Evolutionary conservation across 495 filamentous ascomycete genomes (phyloP).

Genomic region (Penicillium ochrochloron): DNA sequence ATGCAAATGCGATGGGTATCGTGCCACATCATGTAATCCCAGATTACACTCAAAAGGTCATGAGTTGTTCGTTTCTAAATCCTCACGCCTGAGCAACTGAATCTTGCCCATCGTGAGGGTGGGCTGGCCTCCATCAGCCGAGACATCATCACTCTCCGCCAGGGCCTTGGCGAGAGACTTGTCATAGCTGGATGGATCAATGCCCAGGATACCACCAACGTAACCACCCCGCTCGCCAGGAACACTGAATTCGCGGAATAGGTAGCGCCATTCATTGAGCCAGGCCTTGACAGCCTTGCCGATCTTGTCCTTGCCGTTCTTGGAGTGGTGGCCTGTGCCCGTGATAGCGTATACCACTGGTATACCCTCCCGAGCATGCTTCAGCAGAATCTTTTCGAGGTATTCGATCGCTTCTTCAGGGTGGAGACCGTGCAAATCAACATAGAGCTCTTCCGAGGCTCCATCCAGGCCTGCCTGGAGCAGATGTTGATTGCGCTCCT

Average conservation of each 20-base stretch:
- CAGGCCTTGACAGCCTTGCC: slow-evolving; percentile 91
- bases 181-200: slow-evolving; percentile 90
- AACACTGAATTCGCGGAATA: slow-evolving; percentile 94
- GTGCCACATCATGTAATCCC: slow-evolving; percentile 10
- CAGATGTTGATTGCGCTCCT: slow-evolving; percentile 85
- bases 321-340: slow-evolving; percentile 95
- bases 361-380: slow-evolving; percentile 69
- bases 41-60: slow-evolving; percentile 20
- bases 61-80: slow-evolving; percentile 40
- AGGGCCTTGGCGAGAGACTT: slow-evolving; percentile 53
- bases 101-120: slow-evolving; percentile 50
- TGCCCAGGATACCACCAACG: slow-evolving; percentile 91
- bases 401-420: slow-evolving; percentile 97
- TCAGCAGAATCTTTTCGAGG: slow-evolving; percentile 81
- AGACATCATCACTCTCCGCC: slow-evolving; percentile 28
- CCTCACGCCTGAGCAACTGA: slow-evolving; percentile 52
- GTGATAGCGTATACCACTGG: slow-evolving; percentile 94
- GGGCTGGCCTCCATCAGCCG: slow-evolving; percentile 30
- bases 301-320: slow-evolving; percentile 98
- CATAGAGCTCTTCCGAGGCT: slow-evolving; percentile 74
- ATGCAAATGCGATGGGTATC: slow-evolving; percentile 15
- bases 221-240: slow-evolving; percentile 80
- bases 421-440: slow-evolving; percentile 95
- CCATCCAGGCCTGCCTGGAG: slow-evolving; percentile 44
- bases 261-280: slow-evolving; percentile 93